Percentiles rank a stretch among this genome's conserved stretches.
Evolutionary conservation across 2,329 filamentous ascomycete genomes (phyloP).

Genomic region (Ustulina deusta): DNA sequence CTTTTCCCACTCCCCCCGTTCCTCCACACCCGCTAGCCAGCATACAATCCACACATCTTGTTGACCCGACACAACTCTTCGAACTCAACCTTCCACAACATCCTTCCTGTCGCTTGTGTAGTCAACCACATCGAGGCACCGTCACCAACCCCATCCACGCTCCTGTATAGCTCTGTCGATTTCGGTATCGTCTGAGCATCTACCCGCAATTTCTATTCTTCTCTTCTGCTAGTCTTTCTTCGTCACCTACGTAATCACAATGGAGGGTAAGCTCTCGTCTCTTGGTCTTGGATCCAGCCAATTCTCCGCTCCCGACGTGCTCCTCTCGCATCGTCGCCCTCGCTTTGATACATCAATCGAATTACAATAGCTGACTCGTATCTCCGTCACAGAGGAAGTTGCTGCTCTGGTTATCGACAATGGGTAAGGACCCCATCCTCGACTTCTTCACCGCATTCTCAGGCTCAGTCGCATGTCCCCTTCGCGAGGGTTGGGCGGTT

Average conservation of each 20-base stretch:
- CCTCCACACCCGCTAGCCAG: constrained; percentile 36
- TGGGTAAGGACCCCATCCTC: constrained; percentile 82
- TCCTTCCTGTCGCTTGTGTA: constrained; percentile 39
- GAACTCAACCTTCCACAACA: constrained; percentile 44
- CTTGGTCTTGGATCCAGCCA: constrained; percentile 27
- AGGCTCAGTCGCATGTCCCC: constrained; percentile 42
- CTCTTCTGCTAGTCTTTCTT: constrained; percentile 45
- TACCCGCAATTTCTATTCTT: constrained; percentile 43
- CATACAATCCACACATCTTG: constrained; percentile 47
- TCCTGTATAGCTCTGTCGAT: constrained; percentile 49
- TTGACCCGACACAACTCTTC: constrained; percentile 40
- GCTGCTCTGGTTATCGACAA: constrained; percentile 99
- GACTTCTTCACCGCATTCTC: constrained; percentile 53
- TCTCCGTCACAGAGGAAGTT: constrained; percentile 87
- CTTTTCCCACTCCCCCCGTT: constrained; percentile 47
- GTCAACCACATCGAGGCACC: constrained; percentile 38
- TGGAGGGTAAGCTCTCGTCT: constrained; percentile 71
- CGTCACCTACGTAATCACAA: constrained; percentile 61
- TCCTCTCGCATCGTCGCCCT: constrained; percentile 31
- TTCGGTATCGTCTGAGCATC: constrained; percentile 53
- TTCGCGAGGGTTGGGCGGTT: constrained; percentile 33
- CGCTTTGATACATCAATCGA: constrained; percentile 26
- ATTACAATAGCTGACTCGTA: constrained; percentile 57
- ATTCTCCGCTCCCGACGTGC: constrained; percentile 27
- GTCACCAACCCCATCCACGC: constrained; percentile 22